These are phyloP conservation scores for Globisporangium iwayamae DNA, from an alignment of 352 stramenopile genomes.

Conservation along the genomic window DNA sequence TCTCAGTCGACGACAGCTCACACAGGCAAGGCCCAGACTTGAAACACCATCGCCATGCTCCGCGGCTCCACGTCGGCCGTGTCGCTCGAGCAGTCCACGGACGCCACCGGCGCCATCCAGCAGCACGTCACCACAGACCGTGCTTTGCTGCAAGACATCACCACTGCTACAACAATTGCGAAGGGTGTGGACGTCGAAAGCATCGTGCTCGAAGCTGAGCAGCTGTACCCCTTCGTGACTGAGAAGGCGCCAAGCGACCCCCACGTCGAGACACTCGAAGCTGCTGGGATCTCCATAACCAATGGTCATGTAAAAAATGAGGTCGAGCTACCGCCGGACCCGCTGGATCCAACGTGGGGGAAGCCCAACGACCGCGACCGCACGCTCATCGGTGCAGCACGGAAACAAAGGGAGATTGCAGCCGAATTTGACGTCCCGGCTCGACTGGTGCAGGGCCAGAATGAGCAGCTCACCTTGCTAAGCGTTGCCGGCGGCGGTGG, in stretches of 20 bases:
- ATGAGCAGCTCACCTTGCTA: not conserved
- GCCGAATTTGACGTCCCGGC: conserved; percentile 2
- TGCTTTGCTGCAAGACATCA: not conserved
- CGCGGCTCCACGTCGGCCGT: not conserved
- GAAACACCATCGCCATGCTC: not conserved
- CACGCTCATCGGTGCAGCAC: not conserved
- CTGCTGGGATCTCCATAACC: not conserved
- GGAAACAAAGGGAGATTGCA: not conserved
- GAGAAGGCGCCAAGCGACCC: not conserved
- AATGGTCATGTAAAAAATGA: not conserved
- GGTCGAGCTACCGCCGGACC: conserved; percentile 1
- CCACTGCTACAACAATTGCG: not conserved
- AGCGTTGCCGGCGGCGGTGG: not conserved
- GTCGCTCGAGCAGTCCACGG: conserved; percentile 7
- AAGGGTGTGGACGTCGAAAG: not conserved
- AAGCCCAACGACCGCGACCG: not conserved
- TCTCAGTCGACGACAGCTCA: too few relatives aligned
- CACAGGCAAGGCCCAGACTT: not conserved
- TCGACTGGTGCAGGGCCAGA: not conserved
- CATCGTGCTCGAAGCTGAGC: not conserved
- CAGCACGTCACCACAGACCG: not conserved
- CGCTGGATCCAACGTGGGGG: conserved; percentile 1
- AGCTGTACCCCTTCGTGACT: conserved; percentile 6
- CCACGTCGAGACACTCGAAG: not conserved
- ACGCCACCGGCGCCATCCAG: not conserved